Base-by-base conservation (phyloP, 2,329 filamentous ascomycete species). In the Pyrenophora tritici-repentis region DNA sequence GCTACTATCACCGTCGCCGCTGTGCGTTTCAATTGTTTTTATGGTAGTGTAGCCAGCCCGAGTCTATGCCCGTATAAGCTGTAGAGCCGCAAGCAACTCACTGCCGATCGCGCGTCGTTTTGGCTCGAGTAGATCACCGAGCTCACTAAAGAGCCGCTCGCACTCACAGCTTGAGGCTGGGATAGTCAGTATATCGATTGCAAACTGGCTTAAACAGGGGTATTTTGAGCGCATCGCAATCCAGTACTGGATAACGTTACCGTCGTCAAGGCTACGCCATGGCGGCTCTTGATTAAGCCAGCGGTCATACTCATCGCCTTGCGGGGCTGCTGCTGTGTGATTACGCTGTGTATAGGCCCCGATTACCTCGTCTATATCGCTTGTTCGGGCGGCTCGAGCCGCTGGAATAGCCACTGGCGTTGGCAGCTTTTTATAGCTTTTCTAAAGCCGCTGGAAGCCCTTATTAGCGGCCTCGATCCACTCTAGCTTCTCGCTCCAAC, bases 131-230 rank as follows among this genome's bases (percentile, higher is more conserved):
- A 18, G 18, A 18, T 18, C 18, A 18, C 18, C 18, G 34, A 37
- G 34, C 13, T 37, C 34, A 37, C 34, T 37, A 37, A 37, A 32
- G 29, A 32, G 29, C 29, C 29, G 34, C 34, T 37, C n/a, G n/a
- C n/a, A n/a, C n/a, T n/a, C n/a, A n/a, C n/a, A n/a, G n/a, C n/a
- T n/a, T n/a, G n/a, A n/a, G 37, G 42, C 42, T 44, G 42, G 29
- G 31, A 44, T 44, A 16, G 42, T 44, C 31, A 44, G 29, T 34
- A 44, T 44, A 44, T 44, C 31, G 31, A 44, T 34, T 22, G 42
- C 42, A 44, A 44, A 36, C 42, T 36, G 42, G n/a, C n/a, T 24
- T 24, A 44, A 44, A 36, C 18, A 18, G 6, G 42, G 42, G 31
- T 44, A 44, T 36, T 44, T 44, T 34, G 42, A 24, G n/a, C 42